Conservation (phyloP, 164 flowering plant species). For the Tinospora cordifolia region DNA sequence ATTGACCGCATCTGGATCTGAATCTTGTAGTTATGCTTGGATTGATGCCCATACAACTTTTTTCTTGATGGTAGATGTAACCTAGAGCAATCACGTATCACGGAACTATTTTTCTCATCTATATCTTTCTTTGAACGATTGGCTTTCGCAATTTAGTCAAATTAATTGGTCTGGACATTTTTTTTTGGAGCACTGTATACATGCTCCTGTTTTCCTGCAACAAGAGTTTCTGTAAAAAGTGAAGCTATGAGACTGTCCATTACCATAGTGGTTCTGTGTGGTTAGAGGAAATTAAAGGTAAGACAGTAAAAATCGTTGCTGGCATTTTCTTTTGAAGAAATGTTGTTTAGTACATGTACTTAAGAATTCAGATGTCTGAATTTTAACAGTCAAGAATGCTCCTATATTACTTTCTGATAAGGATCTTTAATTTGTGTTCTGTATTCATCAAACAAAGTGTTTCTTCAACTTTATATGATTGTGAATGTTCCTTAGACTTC, state of each 20-base stretch:
- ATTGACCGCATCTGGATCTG: neutral
- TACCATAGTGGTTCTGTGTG: neutral
- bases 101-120: neutral
- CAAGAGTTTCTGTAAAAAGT: neutral
- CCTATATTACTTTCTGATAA: neutral
- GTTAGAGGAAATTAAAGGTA: neutral
- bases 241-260: neutral
- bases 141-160: neutral
- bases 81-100: constrained; percentile 3
- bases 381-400: neutral
- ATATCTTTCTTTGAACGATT: neutral
- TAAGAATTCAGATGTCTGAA: neutral
- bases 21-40: neutral
- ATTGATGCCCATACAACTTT: neutral
- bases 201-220: neutral
- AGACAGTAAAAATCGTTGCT: neutral
- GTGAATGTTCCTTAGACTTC: neutral
- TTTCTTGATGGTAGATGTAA: constrained; percentile 1
- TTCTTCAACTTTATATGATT: neutral
- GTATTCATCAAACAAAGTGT: neutral
- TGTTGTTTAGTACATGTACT: neutral
- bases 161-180: neutral
- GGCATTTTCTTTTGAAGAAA: neutral
- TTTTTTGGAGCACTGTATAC: neutral
- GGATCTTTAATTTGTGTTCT: neutral